These are phyloP conservation scores for Alternaria angustiovoidea DNA, from an alignment of 2,329 filamentous ascomycete genomes.

Conservation along the genomic window DNA sequence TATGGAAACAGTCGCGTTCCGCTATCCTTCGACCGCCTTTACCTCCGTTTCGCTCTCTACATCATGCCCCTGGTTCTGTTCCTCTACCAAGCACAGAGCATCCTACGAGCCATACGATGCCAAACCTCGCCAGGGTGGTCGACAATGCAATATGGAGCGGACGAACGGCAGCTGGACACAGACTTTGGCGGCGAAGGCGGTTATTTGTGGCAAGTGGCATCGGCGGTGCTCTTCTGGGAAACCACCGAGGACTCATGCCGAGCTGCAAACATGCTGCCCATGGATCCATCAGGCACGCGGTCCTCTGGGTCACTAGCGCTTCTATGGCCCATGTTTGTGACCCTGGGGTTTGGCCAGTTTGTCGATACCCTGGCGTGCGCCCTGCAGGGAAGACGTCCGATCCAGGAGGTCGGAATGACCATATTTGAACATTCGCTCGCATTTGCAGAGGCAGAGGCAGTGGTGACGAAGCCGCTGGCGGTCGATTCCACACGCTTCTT, in stretches of 20 bases:
- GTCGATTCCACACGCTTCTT: constrained; percentile 68
- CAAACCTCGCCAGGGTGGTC: constrained; percentile 71
- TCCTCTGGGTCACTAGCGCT: constrained; percentile 79
- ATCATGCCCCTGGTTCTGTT: constrained; percentile 44
- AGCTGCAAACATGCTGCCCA: constrained; percentile 73
- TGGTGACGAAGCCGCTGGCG: constrained; percentile 80
- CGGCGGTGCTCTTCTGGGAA: constrained; percentile 75
- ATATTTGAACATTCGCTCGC: constrained; percentile 95
- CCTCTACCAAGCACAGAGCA: constrained; percentile 67
- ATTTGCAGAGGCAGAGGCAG: constrained; percentile 93
- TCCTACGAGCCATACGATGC: constrained; percentile 88
- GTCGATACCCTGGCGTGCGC: constrained; percentile 88
- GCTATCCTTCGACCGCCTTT: constrained; percentile 75
- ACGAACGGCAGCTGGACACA: constrained; percentile 52
- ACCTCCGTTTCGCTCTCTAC: constrained; percentile 50
- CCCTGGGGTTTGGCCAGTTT: constrained; percentile 78
- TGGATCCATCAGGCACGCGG: constrained; percentile 60
- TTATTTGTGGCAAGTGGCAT: constrained; percentile 76
- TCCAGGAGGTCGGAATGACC: constrained; percentile 93
- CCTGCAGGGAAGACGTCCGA: constrained; percentile 79
- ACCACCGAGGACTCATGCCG: constrained; percentile 78
- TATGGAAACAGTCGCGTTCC: constrained; percentile 88
- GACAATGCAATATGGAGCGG: constrained; percentile 56
- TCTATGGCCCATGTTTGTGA: constrained; percentile 78
- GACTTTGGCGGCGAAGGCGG: constrained; percentile 67